Evolutionary conservation across 2,329 filamentous ascomycete species (phyloP).

Genomic region (Arthrobotrys musiformis): DNA sequence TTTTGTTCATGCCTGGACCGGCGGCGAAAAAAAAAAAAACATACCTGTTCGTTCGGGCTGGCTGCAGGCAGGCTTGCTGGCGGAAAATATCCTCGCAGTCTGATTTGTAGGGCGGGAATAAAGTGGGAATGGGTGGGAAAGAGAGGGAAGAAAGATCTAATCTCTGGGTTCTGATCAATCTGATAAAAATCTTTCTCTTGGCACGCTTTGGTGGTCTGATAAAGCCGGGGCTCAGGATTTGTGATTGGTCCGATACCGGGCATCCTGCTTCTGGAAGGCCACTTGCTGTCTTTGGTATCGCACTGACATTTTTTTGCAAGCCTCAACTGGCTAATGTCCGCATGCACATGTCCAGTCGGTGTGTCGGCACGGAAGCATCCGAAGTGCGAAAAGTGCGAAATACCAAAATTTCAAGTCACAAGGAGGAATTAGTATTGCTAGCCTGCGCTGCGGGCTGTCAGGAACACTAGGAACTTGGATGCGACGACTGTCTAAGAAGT

Average conservation of each 20-base stretch:
- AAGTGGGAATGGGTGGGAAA: conserved; percentile 16
- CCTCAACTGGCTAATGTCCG: not conserved
- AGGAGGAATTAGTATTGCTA: too few species aligned
- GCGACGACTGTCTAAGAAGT: too few species aligned
- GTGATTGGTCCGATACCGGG: conserved; percentile 51
- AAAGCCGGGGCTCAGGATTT: conserved; percentile 11
- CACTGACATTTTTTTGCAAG: not conserved
- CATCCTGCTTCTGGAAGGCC: conserved; percentile 12
- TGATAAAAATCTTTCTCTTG: conserved; percentile 47
- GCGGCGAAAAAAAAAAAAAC: conserved; percentile 1
- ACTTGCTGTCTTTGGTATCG: conserved; percentile 1
- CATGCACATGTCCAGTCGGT: conserved; percentile 23
- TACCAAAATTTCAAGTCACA: too few species aligned
- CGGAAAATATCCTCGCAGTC: conserved; percentile 27
- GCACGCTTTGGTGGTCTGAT: conserved; percentile 32
- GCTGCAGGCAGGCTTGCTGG: conserved; percentile 15
- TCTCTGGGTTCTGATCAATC: conserved; percentile 49
- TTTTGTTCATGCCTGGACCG: not conserved
- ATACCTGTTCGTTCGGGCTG: conserved; percentile 15
- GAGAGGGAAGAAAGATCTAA: conserved; percentile 43
- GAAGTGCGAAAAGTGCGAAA: conserved; percentile 10
- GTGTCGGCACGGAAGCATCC: conserved; percentile 24
- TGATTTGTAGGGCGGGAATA: conserved; percentile 35
- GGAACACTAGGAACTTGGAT: too few species aligned
- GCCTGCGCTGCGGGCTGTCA: not conserved